A percentile compares a stretch with the other conserved stretches of the same genome.
phyloP scores from a whole-genome alignment of 2,329 filamentous ascomycete genomes.

The Gnomoniopsis smithogilvyi region DNA sequence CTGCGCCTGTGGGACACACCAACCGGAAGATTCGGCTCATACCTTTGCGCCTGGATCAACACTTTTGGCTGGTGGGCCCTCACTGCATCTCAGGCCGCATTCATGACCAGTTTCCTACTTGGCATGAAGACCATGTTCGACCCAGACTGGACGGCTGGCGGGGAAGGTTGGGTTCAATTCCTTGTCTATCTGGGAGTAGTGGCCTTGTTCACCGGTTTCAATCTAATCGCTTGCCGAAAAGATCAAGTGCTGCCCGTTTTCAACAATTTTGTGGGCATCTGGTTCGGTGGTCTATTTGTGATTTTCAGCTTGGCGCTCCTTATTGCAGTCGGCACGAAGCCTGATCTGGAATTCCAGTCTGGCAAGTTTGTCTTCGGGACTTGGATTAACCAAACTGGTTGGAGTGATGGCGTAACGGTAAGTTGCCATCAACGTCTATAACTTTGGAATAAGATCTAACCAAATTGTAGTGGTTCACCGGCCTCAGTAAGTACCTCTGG shows the following conservation, averaged over 20 bases:
- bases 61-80: slow-evolving; percentile 58
- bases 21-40: slow-evolving; percentile 47
- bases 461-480: slow-evolving; percentile 49
- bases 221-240: slow-evolving; percentile 39
- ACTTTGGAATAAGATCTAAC: too few species aligned
- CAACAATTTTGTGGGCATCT: slow-evolving; percentile 47
- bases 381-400: slow-evolving; percentile 51
- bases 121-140: slow-evolving; percentile 55
- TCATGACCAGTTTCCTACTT: slow-evolving; percentile 56
- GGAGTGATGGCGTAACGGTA: slow-evolving; percentile 46
- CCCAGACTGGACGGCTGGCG: slow-evolving; percentile 33
- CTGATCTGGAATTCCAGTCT: slow-evolving; percentile 42
- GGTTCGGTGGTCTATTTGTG: slow-evolving; percentile 50
- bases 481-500: too few species aligned
- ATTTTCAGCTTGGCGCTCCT: slow-evolving; percentile 48
- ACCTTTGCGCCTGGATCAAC: slow-evolving; percentile 59
- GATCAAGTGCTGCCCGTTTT: slow-evolving; percentile 46
- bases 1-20: slow-evolving; percentile 31
- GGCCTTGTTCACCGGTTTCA: slow-evolving; percentile 8
- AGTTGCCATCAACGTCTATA: too few species aligned
- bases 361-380: slow-evolving; percentile 49
- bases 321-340: slow-evolving; percentile 46
- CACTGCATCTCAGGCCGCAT: slow-evolving; percentile 52
- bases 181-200: slow-evolving; percentile 47
- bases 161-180: slow-evolving; percentile 50